Evolutionary conservation across 495 filamentous ascomycete genomes (phyloP), one percentile per base, ranked within the genome.

Genomic region (Halenospora varia): DNA sequence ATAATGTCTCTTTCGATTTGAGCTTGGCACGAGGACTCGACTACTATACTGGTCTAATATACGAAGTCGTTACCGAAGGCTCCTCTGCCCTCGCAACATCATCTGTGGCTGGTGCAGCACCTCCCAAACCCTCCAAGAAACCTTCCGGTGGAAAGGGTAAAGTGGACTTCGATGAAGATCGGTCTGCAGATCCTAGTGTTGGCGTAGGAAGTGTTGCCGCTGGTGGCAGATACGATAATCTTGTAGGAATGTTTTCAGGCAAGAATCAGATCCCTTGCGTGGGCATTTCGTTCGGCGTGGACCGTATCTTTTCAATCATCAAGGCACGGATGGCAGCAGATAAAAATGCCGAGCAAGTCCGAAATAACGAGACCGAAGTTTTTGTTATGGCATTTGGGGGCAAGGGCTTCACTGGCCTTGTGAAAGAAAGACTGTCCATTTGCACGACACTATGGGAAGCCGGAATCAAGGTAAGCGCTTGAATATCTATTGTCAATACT

Each of bases 31-130:
- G 91, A 60, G 90, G 88, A 25, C 79, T 97, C 26, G 92, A 96
- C 69, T 97, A 97, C 72, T 96, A 97, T 73, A 96, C 93, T 2
- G 90, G 91, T 45, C 77, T 96, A 49, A 97, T 97, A 70, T 97
- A 88, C 75, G 93, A 97, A 69, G 85, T 96, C 25, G 77, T 92
- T 57, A 93, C 90, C 13, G 89, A 92, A 70, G 88, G 88, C 57
- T 92, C 88, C 41, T 87, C 88, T 25, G 87, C 88, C 9, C 61
- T 56, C 24, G 60, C 60, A 60, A 55, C 49, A 0, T 45, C 52
- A n/a, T 54, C 64, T n/a, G 24, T 53, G 1, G 59, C 66, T 2
- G 45, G 57, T 18, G 74, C 67, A 42, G 70, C 74, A 23, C 69
- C 73, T 25, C 65, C 74, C 1, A 76, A 80, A 57, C 69, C 73